Percentiles rank a stretch among this genome's conserved stretches.
These are phyloP conservation scores for Epichloe gansuensis DNA, from an alignment of 2,329 filamentous ascomycete species.

Conservation along the genomic window DNA sequence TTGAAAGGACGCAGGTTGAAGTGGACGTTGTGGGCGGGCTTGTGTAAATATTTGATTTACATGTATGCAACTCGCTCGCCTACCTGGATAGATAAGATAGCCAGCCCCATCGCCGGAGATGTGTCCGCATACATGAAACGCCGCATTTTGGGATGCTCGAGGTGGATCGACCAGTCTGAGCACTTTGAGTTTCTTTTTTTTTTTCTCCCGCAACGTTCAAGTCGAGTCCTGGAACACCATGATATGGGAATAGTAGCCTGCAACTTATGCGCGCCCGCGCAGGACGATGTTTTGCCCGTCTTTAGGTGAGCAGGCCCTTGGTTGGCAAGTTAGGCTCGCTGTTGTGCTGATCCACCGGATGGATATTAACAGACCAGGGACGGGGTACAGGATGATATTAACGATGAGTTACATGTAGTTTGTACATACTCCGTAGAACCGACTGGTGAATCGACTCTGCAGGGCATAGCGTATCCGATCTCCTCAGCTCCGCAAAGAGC, in stretches of 20 bases:
- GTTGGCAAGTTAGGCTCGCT: background rate
- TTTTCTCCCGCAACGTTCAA: background rate
- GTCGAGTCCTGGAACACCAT: background rate
- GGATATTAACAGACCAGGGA: background rate
- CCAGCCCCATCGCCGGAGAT: constrained; percentile 4
- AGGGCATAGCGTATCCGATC: constrained; percentile 4
- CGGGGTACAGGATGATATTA: background rate
- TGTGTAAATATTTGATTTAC: background rate
- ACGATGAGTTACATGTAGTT: background rate
- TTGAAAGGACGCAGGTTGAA: background rate
- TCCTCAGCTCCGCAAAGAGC: constrained; percentile 3
- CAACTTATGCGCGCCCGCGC: background rate
- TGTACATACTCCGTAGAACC: background rate
- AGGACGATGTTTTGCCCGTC: background rate
- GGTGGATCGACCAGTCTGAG: constrained; percentile 4
- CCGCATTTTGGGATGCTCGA: constrained; percentile 1
- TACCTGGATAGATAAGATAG: constrained; percentile 3
- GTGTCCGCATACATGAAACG: constrained; percentile 5
- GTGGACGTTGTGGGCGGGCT: constrained; percentile 2
- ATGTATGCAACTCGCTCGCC: constrained; percentile 5
- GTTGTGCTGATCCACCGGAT: background rate
- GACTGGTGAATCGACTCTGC: constrained; percentile 2
- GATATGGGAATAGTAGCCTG: background rate
- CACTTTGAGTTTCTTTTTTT: background rate
- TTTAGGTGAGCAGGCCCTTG: background rate